These are phyloP conservation scores for Aegilops speltoides DNA, from an alignment of 176 grass and related monocot species.

Conservation along the genomic window DNA sequence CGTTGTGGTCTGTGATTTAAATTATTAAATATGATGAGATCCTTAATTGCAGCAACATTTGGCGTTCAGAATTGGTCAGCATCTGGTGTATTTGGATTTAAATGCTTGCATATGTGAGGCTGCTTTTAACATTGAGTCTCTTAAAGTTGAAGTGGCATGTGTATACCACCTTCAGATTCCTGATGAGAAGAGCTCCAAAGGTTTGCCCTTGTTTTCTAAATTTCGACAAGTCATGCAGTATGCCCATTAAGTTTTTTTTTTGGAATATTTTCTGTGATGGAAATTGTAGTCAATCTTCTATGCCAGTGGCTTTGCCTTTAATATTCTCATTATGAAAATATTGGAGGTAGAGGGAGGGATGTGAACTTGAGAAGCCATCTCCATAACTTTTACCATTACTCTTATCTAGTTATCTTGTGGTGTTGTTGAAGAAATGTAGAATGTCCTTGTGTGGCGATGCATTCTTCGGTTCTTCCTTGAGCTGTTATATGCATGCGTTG, in stretches of 20 bases:
- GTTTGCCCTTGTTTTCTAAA: conserved; percentile 30
- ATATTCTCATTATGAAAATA: background rate
- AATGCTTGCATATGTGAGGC: conserved; percentile 45
- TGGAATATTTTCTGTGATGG: background rate
- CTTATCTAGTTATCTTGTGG: background rate
- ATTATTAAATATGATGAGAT: conserved; percentile 24
- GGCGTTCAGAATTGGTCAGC: conserved; percentile 68
- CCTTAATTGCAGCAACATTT: conserved; percentile 49
- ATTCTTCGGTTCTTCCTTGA: conserved; percentile 11
- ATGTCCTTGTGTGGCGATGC: background rate
- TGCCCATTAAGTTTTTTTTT: background rate
- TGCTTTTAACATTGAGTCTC: conserved; percentile 50
- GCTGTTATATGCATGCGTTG: background rate
- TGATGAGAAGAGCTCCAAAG: conserved; percentile 75
- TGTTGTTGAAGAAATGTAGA: conserved; percentile 15
- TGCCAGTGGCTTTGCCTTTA: background rate
- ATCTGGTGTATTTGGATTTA: conserved; percentile 65
- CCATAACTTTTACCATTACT: background rate
- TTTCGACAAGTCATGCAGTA: background rate
- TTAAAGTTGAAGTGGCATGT: conserved; percentile 88
- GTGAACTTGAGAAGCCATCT: conserved; percentile 10
- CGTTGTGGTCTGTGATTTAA: conserved; percentile 10
- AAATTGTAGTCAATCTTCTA: background rate
- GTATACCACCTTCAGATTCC: conserved; percentile 80
- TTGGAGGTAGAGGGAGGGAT: background rate